Evolutionary conservation across 2,329 filamentous ascomycete genomes (phyloP).

Genomic region (Teratosphaeria destructans): DNA sequence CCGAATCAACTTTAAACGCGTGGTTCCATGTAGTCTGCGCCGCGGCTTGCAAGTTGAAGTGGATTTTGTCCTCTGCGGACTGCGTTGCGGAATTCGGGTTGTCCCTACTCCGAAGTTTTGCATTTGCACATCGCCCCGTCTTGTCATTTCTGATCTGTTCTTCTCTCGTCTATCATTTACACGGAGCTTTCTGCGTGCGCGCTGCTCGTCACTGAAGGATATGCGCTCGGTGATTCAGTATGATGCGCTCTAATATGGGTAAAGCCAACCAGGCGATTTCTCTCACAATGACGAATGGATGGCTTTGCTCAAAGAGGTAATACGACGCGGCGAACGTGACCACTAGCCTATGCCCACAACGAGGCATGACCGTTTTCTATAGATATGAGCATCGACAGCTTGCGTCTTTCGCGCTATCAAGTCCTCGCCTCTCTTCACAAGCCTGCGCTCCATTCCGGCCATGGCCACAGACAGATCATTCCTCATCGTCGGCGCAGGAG

Average conservation of each 20-base stretch:
- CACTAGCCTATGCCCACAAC: not conserved
- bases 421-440: not conserved
- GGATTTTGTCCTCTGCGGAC: not conserved
- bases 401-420: too few species aligned
- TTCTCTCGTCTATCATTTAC: not conserved
- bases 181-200: not conserved
- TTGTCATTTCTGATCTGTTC: not conserved
- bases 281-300: not conserved
- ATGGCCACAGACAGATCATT: not conserved
- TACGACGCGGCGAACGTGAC: not conserved
- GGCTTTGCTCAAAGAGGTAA: not conserved
- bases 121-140: not conserved
- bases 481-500: constrained; percentile 26
- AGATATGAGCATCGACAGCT: not conserved
- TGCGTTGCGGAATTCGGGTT: not conserved
- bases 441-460: not conserved
- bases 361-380: not conserved
- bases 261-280: not conserved
- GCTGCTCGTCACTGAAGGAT: not conserved
- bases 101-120: not conserved
- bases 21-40: too few species aligned
- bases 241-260: not conserved
- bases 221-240: not conserved
- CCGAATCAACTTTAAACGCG: too few species aligned
- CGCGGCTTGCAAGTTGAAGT: not conserved